phyloP scores from a whole-genome alignment of 495 filamentous ascomycete species.

The Penicillium robsamsonii region DNA sequence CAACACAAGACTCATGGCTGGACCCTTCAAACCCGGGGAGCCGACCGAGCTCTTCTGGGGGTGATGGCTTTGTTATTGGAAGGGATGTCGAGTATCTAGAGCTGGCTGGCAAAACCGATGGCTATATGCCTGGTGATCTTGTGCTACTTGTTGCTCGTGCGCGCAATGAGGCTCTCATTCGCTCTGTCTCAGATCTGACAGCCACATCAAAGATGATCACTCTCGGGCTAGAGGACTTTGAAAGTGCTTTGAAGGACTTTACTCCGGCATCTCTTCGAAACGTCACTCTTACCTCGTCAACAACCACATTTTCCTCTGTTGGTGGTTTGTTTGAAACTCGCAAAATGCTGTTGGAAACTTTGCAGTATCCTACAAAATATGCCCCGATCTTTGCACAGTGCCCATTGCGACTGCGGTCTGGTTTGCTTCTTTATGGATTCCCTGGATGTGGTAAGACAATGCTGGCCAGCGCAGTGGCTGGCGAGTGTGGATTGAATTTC shows the following conservation, averaged over 20 bases:
- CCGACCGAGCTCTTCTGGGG: conserved; percentile 46
- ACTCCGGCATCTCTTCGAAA: conserved; percentile 92
- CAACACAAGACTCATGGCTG: conserved; percentile 66
- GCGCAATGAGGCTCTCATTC: conserved; percentile 85
- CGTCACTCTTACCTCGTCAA: conserved; percentile 86
- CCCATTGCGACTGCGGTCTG: conserved; percentile 86
- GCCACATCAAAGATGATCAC: conserved; percentile 48
- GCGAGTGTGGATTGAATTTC: conserved; percentile 95
- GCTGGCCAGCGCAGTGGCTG: conserved; percentile 87
- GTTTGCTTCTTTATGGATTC: conserved; percentile 88
- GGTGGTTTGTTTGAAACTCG: conserved; percentile 85
- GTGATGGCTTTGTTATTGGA: conserved; percentile 65
- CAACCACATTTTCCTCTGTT: conserved; percentile 84
- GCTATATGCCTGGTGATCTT: conserved; percentile 96
- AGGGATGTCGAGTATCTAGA: conserved; percentile 86
- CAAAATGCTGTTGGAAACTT: conserved; percentile 82
- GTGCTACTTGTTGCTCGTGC: conserved; percentile 82
- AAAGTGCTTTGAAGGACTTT: conserved; percentile 80
- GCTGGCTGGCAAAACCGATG: conserved; percentile 87
- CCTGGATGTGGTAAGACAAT: conserved; percentile 96
- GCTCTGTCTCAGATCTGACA: conserved; percentile 50
- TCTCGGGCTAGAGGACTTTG: conserved; percentile 72
- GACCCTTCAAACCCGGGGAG: conserved; percentile 56
- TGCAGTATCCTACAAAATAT: conserved; percentile 97
- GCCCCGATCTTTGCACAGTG: conserved; percentile 96